phyloP scores from a whole-genome alignment of 1,139 yeast species.

The Saccharomyces hybrid region DNA sequence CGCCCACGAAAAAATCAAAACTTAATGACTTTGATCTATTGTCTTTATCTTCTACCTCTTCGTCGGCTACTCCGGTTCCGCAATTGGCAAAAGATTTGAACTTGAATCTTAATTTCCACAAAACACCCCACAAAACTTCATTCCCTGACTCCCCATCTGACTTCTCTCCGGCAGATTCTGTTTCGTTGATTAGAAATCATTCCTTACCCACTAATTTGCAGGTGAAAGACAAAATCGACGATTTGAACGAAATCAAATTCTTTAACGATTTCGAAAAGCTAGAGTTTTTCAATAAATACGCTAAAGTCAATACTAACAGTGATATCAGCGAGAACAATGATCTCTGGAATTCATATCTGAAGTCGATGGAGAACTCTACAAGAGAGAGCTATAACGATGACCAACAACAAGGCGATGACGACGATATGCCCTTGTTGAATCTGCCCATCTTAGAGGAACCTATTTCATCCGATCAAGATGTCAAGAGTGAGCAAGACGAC shows the following conservation, averaged over 20 bases:
- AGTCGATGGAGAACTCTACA: not conserved
- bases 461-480: not conserved
- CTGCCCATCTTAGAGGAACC: not conserved
- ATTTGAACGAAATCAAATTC: slow-evolving; percentile 10
- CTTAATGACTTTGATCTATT: not conserved
- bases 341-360: not conserved
- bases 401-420: not conserved
- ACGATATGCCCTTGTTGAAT: not conserved
- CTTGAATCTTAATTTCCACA: not conserved
- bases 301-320: not conserved
- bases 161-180: not conserved
- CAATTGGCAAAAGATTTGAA: not conserved
- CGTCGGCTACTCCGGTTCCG: not conserved
- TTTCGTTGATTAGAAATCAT: not conserved
- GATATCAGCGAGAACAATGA: not conserved
- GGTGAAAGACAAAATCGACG: not conserved
- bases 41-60: not conserved
- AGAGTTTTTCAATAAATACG: slow-evolving; percentile 17
- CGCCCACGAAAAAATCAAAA: not conserved
- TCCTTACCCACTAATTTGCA: not conserved
- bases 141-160: not conserved
- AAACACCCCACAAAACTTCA: not conserved
- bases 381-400: not conserved
- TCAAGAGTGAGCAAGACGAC: slow-evolving; percentile 6
- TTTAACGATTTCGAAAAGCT: slow-evolving; percentile 19